Conservation (phyloP, 1,284 basidiomycete species). For the Cutaneotrichosporon daszewskae region DNA sequence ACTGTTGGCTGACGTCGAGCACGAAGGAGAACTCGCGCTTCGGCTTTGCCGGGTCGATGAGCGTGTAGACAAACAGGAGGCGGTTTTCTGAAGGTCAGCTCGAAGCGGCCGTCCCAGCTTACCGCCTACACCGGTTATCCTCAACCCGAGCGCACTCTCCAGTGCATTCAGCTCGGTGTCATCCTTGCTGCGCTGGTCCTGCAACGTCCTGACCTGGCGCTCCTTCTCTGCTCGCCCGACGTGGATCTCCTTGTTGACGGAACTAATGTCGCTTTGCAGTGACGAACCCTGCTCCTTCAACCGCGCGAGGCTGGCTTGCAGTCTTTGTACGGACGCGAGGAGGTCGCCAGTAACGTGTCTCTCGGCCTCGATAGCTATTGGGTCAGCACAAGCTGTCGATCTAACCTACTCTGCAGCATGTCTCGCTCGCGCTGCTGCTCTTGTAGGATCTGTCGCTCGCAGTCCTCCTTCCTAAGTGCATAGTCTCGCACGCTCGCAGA, state of each 20-base stretch:
- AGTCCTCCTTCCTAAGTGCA: conserved; percentile 25
- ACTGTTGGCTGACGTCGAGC: conserved; percentile 62
- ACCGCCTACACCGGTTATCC: conserved; percentile 67
- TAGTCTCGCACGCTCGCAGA: conserved; percentile 21
- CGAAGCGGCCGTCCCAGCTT: conserved; percentile 14
- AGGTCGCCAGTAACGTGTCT: conserved; percentile 33
- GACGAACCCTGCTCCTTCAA: conserved; percentile 28
- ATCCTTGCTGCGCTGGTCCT: conserved; percentile 56
- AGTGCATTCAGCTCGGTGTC: conserved; percentile 57
- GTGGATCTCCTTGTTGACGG: conserved; percentile 26
- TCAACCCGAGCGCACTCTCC: conserved; percentile 59
- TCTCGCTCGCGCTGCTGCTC: conserved; percentile 41
- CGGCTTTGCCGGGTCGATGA: conserved; percentile 58
- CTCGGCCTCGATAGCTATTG: conserved; percentile 37
- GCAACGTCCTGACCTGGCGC: conserved; percentile 60
- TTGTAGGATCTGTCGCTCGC: conserved; percentile 33
- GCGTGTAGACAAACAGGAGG: conserved; percentile 65
- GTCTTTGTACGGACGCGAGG: conserved; percentile 24
- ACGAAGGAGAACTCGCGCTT: conserved; percentile 67
- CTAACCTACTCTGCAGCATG: conserved; percentile 42
- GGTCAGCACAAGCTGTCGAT: neutral
- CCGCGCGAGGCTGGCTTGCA: conserved; percentile 33
- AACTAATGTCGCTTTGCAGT: conserved; percentile 33
- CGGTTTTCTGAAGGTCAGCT: conserved; percentile 52
- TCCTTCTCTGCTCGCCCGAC: conserved; percentile 56